Base-by-base conservation (phyloP, 768 basidiomycete genomes). In the Cystobasidium onofrii region DNA sequence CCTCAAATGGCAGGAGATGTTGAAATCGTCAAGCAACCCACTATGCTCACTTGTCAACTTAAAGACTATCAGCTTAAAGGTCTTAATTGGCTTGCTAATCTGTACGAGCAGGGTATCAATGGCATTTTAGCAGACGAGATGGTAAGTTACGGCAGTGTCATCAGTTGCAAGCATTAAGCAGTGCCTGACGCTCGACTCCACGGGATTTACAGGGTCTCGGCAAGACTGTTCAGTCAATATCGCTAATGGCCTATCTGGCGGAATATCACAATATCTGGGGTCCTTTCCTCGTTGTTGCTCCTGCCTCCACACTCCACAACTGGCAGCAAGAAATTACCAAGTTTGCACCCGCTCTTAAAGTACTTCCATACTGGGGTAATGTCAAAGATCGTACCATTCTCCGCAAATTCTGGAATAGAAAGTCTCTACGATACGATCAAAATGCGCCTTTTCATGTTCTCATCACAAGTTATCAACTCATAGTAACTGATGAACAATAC, bases 11-110 rank as follows among this genome's bases (percentile, higher is more conserved):
- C 86, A 57, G 92, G 91, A 10, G 87, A 88, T 10, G 82, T 93
- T 76, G 91, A 89, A 2, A n/a, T 73, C 29, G 89, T 98, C 77
- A 86, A 86, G 23, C 96, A 99, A 79, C 96, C 96, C 7, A 88
- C 87, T 81, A 95, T 98, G 90, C 84, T 99, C 75, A 92, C 92
- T 86, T 92, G 93, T 9, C 90, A 92, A 77, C 83, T 99, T 67
- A 99, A 99, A 82, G 96, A 99, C 81, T 99, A 98, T 80, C 96
- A 99, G 80, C 82, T 99, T 72, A 98, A 98, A 79, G 96, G 96
- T 75, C 85, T 99, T 39, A 98, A 96, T 76, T 99, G 96, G 96
- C 84, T 99, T 29, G 96, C 89, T 20, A 96, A 94, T 18, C 84
- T 99, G 25, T 99, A 98, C 79, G 96, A 98, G 80, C 95, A 98